Percentiles rank a stretch among this genome's conserved stretches.
phyloP scores from a whole-genome alignment of 495 filamentous ascomycete species.

The Eremomyces bilateralis region DNA sequence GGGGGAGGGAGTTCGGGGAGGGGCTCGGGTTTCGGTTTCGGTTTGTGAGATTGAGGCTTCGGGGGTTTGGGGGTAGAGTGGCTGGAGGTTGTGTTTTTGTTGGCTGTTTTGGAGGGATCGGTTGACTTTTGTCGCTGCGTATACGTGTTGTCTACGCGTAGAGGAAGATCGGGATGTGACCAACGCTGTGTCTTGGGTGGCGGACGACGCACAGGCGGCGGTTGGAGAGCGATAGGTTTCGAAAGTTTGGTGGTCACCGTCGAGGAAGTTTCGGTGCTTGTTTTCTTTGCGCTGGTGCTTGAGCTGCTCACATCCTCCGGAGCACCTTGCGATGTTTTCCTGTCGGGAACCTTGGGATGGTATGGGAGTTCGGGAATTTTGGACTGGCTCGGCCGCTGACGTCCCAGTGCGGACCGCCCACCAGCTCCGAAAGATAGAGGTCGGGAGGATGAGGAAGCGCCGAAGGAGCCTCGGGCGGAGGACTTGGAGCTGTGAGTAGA shows the following conservation, averaged over 20 bases:
- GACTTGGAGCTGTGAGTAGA: conserved; percentile 4
- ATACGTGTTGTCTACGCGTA: conserved; percentile 9
- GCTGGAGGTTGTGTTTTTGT: background rate
- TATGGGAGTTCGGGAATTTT: too few relatives aligned
- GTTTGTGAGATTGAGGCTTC: background rate
- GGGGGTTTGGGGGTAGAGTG: background rate
- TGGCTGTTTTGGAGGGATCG: background rate
- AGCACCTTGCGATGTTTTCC: too few relatives aligned
- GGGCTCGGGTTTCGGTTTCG: background rate
- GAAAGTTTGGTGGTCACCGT: background rate
- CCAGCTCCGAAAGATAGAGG: too few relatives aligned
- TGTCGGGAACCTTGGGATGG: too few relatives aligned
- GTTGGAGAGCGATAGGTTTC: background rate
- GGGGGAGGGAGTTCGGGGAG: background rate
- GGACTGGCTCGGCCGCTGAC: too few relatives aligned
- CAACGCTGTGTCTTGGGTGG: conserved; percentile 14
- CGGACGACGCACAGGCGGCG: too few relatives aligned
- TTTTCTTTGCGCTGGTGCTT: too few relatives aligned
- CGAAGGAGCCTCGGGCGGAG: too few relatives aligned
- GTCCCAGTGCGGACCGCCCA: too few relatives aligned
- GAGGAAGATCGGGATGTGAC: conserved; percentile 19
- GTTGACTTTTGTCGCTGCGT: background rate
- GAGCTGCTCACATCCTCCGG: too few relatives aligned
- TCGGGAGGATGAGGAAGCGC: too few relatives aligned
- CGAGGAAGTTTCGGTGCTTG: too few relatives aligned